phyloP scores from a whole-genome alignment of 495 filamentous ascomycete species.

The Penicillium tannophilum region DNA sequence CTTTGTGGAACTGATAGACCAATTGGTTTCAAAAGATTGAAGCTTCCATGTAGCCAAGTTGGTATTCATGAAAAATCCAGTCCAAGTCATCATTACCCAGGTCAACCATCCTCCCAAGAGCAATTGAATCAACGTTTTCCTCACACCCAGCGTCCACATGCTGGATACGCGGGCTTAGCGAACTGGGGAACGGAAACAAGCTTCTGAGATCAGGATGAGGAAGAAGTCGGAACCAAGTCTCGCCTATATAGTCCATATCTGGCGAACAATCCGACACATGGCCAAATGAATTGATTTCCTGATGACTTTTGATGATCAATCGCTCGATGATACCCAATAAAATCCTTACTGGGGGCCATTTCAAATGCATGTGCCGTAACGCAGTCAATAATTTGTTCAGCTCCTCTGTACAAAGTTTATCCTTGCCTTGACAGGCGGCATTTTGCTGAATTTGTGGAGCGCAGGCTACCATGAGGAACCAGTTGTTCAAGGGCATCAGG shows the following conservation, averaged over 20 bases:
- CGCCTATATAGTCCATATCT: neutral
- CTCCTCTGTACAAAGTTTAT: neutral
- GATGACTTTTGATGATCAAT: neutral
- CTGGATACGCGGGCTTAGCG: neutral
- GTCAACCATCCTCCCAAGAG: neutral
- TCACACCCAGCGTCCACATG: neutral
- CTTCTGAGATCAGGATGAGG: neutral
- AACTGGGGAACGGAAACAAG: neutral
- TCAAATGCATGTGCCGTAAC: neutral
- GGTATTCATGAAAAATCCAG: conserved; percentile 17
- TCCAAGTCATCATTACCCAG: conserved; percentile 13
- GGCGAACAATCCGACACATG: neutral
- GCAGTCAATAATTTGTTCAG: neutral
- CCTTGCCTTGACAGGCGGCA: conserved; percentile 4
- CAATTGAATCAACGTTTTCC: neutral
- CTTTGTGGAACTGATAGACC: too few species aligned
- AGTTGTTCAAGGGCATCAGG: conserved; percentile 14
- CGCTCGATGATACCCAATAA: neutral
- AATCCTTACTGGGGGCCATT: neutral
- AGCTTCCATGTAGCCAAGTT: conserved; percentile 9
- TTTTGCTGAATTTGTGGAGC: conserved; percentile 15
- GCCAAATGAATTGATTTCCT: neutral
- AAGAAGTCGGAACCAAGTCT: neutral
- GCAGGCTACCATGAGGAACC: conserved; percentile 17
- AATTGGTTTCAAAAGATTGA: neutral